Percentiles rank a stretch among this genome's conserved stretches.
phyloP scores from a whole-genome alignment of 495 filamentous ascomycete species.

The Melanomma pulvis-pyrius region DNA sequence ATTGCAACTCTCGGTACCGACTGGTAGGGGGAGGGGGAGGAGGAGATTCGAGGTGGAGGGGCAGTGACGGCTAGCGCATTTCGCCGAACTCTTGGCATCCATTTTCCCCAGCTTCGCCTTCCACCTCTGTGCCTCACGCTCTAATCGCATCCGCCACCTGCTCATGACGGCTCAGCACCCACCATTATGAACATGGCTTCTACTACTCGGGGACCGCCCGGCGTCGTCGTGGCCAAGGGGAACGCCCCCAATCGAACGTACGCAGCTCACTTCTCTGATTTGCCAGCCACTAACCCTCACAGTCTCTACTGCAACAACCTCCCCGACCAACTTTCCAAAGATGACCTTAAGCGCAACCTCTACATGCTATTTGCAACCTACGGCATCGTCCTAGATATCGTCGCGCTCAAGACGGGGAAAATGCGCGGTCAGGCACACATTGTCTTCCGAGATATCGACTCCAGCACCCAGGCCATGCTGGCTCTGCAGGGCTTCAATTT shows the following conservation, averaged over 20 bases:
- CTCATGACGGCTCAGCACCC: conserved; percentile 1
- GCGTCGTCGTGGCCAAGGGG: neutral
- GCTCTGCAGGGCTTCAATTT: conserved; percentile 85
- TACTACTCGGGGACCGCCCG: neutral
- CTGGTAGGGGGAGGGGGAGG: neutral
- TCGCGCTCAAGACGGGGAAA: conserved; percentile 80
- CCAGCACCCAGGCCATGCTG: conserved; percentile 87
- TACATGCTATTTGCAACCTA: conserved; percentile 95
- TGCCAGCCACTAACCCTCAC: conserved; percentile 22
- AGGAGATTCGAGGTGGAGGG: neutral
- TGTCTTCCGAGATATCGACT: conserved; percentile 82
- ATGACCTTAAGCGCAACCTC: conserved; percentile 76
- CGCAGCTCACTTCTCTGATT: conserved; percentile 44
- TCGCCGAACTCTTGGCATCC: conserved; percentile 21
- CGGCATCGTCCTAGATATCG: conserved; percentile 91
- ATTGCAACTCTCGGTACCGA: conserved; percentile 54
- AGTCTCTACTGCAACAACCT: conserved; percentile 89
- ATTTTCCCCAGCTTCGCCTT: neutral
- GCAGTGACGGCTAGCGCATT: neutral
- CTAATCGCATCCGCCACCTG: neutral
- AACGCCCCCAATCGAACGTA: conserved; percentile 73
- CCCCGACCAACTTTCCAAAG: conserved; percentile 80
- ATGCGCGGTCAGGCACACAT: conserved; percentile 96
- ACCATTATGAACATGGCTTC: conserved; percentile 19
- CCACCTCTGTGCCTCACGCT: neutral